Base-by-base conservation (phyloP, 1,139 yeast genomes). In the Suhomyces choctaworum region DNA sequence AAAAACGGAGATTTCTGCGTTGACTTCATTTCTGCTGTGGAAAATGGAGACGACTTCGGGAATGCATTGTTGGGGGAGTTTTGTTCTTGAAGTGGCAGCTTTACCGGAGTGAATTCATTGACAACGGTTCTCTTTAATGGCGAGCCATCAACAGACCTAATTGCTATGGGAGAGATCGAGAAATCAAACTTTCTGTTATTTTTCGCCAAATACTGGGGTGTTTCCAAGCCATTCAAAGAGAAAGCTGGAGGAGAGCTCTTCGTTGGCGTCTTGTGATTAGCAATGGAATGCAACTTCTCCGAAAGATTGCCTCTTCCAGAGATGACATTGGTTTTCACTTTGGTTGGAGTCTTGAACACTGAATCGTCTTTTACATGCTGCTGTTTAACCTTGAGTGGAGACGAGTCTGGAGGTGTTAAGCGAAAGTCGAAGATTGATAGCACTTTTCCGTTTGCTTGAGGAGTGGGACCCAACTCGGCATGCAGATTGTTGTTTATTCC, bases 381-480 rank as follows among this genome's bases (percentile, higher is more conserved):
- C 32, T 11, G 12, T 16, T 29, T 29, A 16, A 11, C n/a, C 26
- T 53, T 62, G 37, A 67, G 49, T 1, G 76, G 76, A 0, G 73
- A 66, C 3, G 74, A 66, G 27, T 67, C 71, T 4, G 76, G 75
- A 1, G 78, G 76, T 1, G 75, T 65, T 39, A 70, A 37, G 27
- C 57, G 54, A 27, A 74, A 61, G 44, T 82, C 89, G 48, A 83
- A 80, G 9, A 83, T 66, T 8, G 89, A 80, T 28, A 82, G 51
- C 0, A 82, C 85, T 26, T 79, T 70, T 0, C 92, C 92, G 41
- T 80, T 71, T 7, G 83, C 70, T 45, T 82, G 90, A 0, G 92
- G 92, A 0, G 92, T 83, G 0, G 92, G 92, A 0, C 90, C 90
- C 12, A 82, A 53, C 42, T 77, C 82, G 1, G 56, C 54, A 11